A percentile compares a stretch with the other conserved stretches of the same genome.
Evolutionary conservation across 805 yeast species (phyloP).

Genomic region (Candida berthetii): DNA sequence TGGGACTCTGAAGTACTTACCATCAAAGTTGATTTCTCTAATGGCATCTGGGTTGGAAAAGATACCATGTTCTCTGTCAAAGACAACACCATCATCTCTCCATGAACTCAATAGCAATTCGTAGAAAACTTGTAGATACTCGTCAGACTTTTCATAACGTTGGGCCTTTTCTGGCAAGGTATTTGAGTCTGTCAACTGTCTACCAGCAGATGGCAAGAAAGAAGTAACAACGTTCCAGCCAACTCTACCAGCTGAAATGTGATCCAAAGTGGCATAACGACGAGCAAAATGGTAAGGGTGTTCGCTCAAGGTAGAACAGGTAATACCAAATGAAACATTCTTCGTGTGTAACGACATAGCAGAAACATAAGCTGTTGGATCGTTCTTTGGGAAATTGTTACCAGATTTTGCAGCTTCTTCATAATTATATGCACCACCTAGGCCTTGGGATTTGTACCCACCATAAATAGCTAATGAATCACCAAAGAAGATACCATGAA

Average conservation of each 20-base stretch:
- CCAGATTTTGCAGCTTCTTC: constrained; percentile 23
- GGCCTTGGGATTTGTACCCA: constrained; percentile 19
- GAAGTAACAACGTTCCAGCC: constrained; percentile 41
- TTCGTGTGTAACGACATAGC: constrained; percentile 33
- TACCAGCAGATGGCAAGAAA: constrained; percentile 33
- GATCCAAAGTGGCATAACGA: constrained; percentile 34
- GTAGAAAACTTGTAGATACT: constrained; percentile 31
- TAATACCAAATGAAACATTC: constrained; percentile 31
- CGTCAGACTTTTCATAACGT: constrained; percentile 33
- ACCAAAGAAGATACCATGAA: constrained; percentile 28
- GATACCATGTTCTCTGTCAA: constrained; percentile 18
- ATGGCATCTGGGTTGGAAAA: constrained; percentile 29
- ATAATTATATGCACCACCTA: constrained; percentile 24
- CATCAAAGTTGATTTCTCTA: constrained; percentile 30
- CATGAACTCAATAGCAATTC: constrained; percentile 32
- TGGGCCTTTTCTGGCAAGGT: constrained; percentile 31
- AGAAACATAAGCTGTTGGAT: constrained; percentile 25
- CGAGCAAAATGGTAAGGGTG: constrained; percentile 34
- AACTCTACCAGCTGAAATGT: constrained; percentile 32
- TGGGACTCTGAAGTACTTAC: constrained; percentile 30
- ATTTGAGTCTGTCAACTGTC: constrained; percentile 28
- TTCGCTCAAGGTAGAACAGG: constrained; percentile 34
- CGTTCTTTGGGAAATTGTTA: constrained; percentile 22
- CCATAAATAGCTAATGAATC: constrained; percentile 31
- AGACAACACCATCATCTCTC: constrained; percentile 29